Base-by-base conservation (phyloP, 1,284 basidiomycete genomes). In the Sphagnurus paluster region DNA sequence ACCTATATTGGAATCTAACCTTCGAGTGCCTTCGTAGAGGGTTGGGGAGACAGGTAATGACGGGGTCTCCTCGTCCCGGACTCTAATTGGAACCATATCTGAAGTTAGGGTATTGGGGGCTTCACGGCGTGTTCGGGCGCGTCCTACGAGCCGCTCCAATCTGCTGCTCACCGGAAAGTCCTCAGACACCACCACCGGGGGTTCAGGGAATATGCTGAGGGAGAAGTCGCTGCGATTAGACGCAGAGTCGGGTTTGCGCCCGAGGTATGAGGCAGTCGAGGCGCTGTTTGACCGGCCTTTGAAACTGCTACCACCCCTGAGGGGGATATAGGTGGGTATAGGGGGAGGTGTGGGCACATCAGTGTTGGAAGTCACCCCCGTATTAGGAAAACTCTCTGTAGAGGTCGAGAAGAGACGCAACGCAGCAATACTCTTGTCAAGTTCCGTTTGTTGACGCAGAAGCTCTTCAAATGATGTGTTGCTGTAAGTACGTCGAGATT, bases 161-260 rank as follows among this genome's bases (percentile, higher is more conserved):
- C 46, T 50, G 10, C 25, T 29, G 20, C 43, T 48, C 10, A 35
- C 38, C 8, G 14, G 55, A 19, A 32, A 49, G 7, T 53, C 52
- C 8, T 52, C 42, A 28, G 25, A 20, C 44, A 55, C 33, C 47
- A 59, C 60, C 47, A 62, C 61, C 16, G 87, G 86, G 23, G 86
- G 87, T 29, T 74, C 65, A 4, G 85, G 85, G 64, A 89, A 88
- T 40, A 73, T 72, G 55, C 83, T 86, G 42, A 89, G 66, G 6
- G 87, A 86, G 54, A 89, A 79, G 20, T 82, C 82, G 58, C 81
- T 83, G 40, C 63, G 68, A 36, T 66, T 60, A 4, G 76, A 77
- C 29, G 63, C 57, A 4, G 70, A 71, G 26, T 68, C 68, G 1
- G 58, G 56, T 30, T 57, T 63, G 34, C 32, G 40, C 26, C 59